These are phyloP conservation scores for Zygosaccharomyces lentus DNA, from an alignment of 805 yeast genomes.

Conservation along the genomic window DNA sequence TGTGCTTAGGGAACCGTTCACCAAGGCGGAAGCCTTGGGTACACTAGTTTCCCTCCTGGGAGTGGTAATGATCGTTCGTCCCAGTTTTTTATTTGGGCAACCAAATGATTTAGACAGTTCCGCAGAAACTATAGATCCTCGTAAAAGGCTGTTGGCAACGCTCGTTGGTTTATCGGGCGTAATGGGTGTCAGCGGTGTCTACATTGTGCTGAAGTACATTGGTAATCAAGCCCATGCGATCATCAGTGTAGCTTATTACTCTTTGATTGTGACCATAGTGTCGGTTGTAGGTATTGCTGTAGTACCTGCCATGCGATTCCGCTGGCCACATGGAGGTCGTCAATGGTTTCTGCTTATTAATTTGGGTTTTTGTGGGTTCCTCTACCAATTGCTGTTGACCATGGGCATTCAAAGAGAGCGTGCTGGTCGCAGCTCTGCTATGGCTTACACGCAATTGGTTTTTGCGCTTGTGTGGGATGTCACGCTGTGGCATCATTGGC, in stretches of 20 bases:
- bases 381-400: slow-evolving; percentile 74
- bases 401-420: slow-evolving; percentile 77
- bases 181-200: slow-evolving; percentile 63
- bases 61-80: slow-evolving; percentile 77
- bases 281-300: slow-evolving; percentile 49
- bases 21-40: slow-evolving; percentile 63
- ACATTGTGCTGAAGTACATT: slow-evolving; percentile 65
- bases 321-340: slow-evolving; percentile 51
- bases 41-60: slow-evolving; percentile 67
- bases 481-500: slow-evolving; percentile 65
- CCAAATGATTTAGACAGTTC: slow-evolving; percentile 9
- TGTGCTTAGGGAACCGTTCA: slow-evolving; percentile 60
- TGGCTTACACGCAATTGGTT: slow-evolving; percentile 71
- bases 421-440: slow-evolving; percentile 71
- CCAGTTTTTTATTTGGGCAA: slow-evolving; percentile 63
- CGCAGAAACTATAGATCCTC: slow-evolving; percentile 49
- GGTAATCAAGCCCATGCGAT: slow-evolving; percentile 79
- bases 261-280: slow-evolving; percentile 54
- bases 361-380: slow-evolving; percentile 75
- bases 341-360: slow-evolving; percentile 63
- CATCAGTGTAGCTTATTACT: slow-evolving; percentile 71
- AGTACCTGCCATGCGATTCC: slow-evolving; percentile 56
- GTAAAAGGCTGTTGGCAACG: slow-evolving; percentile 56
- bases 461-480: slow-evolving; percentile 80
- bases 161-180: slow-evolving; percentile 62